Conservation (phyloP, 371 early-diverging fungal species). For the Syncephalastrum monosporum region DNA sequence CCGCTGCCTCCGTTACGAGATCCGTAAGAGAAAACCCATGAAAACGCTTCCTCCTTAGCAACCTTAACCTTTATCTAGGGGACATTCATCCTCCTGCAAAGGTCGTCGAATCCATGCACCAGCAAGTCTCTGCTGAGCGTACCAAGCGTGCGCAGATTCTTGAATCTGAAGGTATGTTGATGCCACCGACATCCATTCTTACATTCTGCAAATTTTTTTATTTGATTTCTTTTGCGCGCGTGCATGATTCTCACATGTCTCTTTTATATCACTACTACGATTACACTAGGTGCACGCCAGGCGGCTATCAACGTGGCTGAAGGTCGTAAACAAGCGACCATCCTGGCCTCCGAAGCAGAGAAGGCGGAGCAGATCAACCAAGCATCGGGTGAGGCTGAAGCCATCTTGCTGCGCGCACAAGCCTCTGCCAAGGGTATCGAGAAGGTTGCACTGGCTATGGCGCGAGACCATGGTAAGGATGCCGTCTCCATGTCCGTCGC, state of each 20-base stretch:
- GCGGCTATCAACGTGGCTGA: constrained; percentile 97
- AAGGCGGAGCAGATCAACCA: constrained; percentile 88
- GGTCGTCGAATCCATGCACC: constrained; percentile 97
- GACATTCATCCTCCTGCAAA: constrained; percentile 97
- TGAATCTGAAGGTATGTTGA: constrained; percentile 78
- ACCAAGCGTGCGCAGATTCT: constrained; percentile 96
- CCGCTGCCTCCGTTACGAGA: constrained; percentile 90
- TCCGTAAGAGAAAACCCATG: constrained; percentile 45
- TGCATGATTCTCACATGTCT: background rate
- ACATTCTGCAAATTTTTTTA: background rate
- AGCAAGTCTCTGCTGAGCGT: constrained; percentile 95
- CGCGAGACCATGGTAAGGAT: constrained; percentile 67
- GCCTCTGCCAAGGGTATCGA: constrained; percentile 86
- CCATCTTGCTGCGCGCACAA: constrained; percentile 81
- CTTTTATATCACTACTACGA: background rate
- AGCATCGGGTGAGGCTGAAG: constrained; percentile 88
- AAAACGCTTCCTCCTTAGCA: background rate
- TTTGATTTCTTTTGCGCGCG: no score
- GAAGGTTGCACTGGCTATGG: constrained; percentile 79
- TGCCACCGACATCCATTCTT: background rate
- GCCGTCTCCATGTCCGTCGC: constrained; percentile 93
- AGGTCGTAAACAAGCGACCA: constrained; percentile 90
- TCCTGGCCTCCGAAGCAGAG: constrained; percentile 93
- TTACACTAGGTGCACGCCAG: constrained; percentile 72
- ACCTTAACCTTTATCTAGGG: constrained; percentile 36